Base-by-base conservation (phyloP, 176 grass and related monocot species). In the Carex pumila region DNA sequence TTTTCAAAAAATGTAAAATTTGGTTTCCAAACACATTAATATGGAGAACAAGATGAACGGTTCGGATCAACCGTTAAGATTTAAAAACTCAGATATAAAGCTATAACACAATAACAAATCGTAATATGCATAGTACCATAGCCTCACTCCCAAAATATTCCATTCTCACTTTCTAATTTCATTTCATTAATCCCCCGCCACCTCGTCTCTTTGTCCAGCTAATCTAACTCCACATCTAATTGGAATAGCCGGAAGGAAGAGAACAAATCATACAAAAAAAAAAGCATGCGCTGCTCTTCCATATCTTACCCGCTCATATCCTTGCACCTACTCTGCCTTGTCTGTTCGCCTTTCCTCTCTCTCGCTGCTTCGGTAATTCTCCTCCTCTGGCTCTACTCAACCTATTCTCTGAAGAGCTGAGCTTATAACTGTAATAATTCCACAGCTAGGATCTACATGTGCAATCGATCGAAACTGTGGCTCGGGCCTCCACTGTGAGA, bases 401-500 rank as follows among this genome's bases (percentile, higher is more conserved):
- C 54, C 9, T 83, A 69, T 83, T 54, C 61, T 29, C 18, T 25
- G 63, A 25, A 84, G 41, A 63, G 3, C n/a, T 18, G 4, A 18
- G 47, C 47, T 50, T 17, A 7, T 59, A 59, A 18, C 2, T 30
- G 2, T 65, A 17, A 2, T 1, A 6, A 37, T 85, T 32, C 0
- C 18, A 12, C 69, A 94, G 92, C 81, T 88, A 15, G 91, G 96
- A 3, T 43, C 71, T 80, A 87, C 89, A 71, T 98, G 96, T 85
- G 81, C 90, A 76, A 0, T 11, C 49, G 32, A 73, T 61, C 68
- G 85, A 53, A 98, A 92, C 91, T 98, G 96, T 86, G 88, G 83
- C 88, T 86, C 88, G 0, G 92, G 96, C 11, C 88, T 95, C 56
- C 96, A 93, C 85, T 98, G 96, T 91, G 91, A 95, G 91, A 95